Percentiles rank a stretch among this genome's conserved stretches.
phyloP scores from a whole-genome alignment of 768 basidiomycete genomes.

The Tulasnella sp. region DNA sequence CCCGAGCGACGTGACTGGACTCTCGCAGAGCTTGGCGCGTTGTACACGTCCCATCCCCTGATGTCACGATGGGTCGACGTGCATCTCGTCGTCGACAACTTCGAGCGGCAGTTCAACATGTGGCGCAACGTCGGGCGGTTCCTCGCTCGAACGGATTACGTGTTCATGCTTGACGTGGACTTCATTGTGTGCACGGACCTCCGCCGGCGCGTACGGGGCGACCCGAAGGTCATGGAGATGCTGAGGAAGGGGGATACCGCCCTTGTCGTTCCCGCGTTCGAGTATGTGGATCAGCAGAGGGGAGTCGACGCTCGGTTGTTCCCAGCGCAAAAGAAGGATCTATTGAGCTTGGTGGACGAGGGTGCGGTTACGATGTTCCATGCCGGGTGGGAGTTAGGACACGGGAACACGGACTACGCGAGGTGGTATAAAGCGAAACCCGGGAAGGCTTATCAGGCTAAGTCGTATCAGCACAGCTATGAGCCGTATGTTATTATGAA shows the following conservation, averaged over 20 bases:
- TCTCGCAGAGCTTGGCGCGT: slow-evolving; percentile 48
- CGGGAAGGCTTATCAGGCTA: slow-evolving; percentile 64
- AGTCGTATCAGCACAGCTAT: slow-evolving; percentile 67
- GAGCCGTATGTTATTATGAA: slow-evolving; percentile 82
- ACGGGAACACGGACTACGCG: slow-evolving; percentile 69
- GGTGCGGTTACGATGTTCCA: slow-evolving; percentile 61
- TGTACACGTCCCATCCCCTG: slow-evolving; percentile 53
- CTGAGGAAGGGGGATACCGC: slow-evolving; percentile 42
- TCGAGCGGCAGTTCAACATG: slow-evolving; percentile 74
- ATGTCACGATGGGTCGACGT: slow-evolving; percentile 69
- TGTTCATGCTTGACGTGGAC: slow-evolving; percentile 89
- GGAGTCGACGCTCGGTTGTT: slow-evolving; percentile 47
- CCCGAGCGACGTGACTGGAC: slow-evolving; percentile 28
- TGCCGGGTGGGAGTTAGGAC: slow-evolving; percentile 62
- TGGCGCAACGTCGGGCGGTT: slow-evolving; percentile 82
- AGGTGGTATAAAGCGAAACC: slow-evolving; percentile 49
- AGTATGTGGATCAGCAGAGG: slow-evolving; percentile 57
- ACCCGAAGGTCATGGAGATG: slow-evolving; percentile 26
- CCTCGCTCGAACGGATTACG: slow-evolving; percentile 70
- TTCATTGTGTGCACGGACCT: slow-evolving; percentile 80
- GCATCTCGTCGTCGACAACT: slow-evolving; percentile 69
- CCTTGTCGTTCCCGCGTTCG: slow-evolving; percentile 78
- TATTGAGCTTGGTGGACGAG: background rate
- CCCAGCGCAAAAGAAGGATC: slow-evolving; percentile 49
- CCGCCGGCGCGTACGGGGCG: slow-evolving; percentile 34